Conservation (phyloP, 2,329 filamentous ascomycete genomes). For the Fonsecaea nubica region DNA sequence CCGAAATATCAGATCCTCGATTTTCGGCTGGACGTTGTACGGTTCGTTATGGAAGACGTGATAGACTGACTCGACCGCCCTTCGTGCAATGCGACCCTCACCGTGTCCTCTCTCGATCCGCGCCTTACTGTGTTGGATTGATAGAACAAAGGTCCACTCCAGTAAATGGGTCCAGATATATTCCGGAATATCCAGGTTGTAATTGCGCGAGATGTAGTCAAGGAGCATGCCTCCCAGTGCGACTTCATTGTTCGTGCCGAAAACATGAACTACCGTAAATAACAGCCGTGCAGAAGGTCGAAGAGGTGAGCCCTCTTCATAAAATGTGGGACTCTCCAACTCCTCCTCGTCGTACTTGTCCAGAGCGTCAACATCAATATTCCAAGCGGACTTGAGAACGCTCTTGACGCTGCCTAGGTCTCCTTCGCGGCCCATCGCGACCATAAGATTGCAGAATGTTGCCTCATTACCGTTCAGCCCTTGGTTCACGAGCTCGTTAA, state of each 20-base stretch:
- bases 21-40: slow-evolving; percentile 62
- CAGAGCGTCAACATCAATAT: slow-evolving; percentile 57
- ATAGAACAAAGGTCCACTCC: slow-evolving; percentile 69
- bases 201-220: slow-evolving; percentile 66
- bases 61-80: slow-evolving; percentile 63
- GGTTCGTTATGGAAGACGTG: slow-evolving; percentile 65
- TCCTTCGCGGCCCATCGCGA: slow-evolving; percentile 61
- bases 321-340: slow-evolving; percentile 47
- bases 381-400: slow-evolving; percentile 61
- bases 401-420: slow-evolving; percentile 55
- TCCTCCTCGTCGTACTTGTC: slow-evolving; percentile 44
- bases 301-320: slow-evolving; percentile 59
- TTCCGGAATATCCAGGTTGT: slow-evolving; percentile 63
- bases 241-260: slow-evolving; percentile 70
- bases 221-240: slow-evolving; percentile 64
- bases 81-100: slow-evolving; percentile 47
- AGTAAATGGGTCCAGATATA: slow-evolving; percentile 71
- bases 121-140: slow-evolving; percentile 47
- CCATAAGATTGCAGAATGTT: slow-evolving; percentile 61
- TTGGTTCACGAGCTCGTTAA: slow-evolving; percentile 56
- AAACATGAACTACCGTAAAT: slow-evolving; percentile 70
- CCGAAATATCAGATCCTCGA: slow-evolving; percentile 47
- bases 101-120: slow-evolving; percentile 46
- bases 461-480: slow-evolving; percentile 56
- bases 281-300: slow-evolving; percentile 67